Base-by-base conservation (phyloP, 1,139 yeast species). In the Saccharomycopsis hybrid region DNA sequence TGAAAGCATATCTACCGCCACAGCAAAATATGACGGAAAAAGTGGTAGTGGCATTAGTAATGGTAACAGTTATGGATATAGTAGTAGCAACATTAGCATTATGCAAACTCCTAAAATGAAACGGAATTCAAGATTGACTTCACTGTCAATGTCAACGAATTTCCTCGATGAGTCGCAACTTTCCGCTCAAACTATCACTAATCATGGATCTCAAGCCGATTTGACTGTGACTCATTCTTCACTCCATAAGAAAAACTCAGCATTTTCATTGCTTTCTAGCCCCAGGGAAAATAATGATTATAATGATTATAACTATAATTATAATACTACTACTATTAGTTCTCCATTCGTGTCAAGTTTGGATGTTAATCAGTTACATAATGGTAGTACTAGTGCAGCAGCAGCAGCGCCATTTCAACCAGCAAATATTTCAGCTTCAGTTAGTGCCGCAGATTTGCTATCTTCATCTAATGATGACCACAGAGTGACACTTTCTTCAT, bases 121-220 rank as follows among this genome's bases (percentile, higher is more conserved):
- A 24, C n/a, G 40, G 18, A 18, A 8, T 9, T 29, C 37, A 24
- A 31, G 33, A 24, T 29, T 33, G 30, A 33, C 31, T 29, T 30
- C 33, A 5, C n/a, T n/a, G n/a, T 41, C 29, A 5, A 25, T 47
- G 25, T 30, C 47, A 5, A 39, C 25, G 28, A 43, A 43, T 29
- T 18, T 48, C 9, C 31, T 27, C 13, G 48, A 48, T 36, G 51
- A 48, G n/a, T 39, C 51, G 3, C 51, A 48, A 28, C 18, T 44
- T 11, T 48, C 51, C 2, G 51, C 46, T 5, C 51, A 48, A 41
- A 48, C 51, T 2, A 18, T 48, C 7, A 48, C 51, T 3, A n/a
- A n/a, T n/a, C 28, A 28, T n/a, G 39, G 38, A 4, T 48, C 51
- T 11, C 51, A 48, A 40, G 42, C 32, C 28, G 51, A 48, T 32